phyloP scores from a whole-genome alignment of 1,139 yeast genomes.

The Hyphopichia khmerensis region DNA sequence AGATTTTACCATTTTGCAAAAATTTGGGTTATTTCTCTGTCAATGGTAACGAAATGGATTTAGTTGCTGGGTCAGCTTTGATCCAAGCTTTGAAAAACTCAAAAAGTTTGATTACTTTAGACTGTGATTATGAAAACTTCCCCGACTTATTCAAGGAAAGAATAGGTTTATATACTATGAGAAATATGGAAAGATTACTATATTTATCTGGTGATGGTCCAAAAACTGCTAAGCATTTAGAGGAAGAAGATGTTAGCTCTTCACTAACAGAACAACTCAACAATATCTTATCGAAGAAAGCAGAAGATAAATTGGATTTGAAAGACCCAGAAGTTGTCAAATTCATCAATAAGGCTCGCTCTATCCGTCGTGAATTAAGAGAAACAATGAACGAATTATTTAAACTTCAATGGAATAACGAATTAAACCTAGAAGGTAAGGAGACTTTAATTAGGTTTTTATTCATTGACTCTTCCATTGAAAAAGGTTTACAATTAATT shows the following conservation, averaged over 20 bases:
- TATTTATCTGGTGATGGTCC: slow-evolving; percentile 3
- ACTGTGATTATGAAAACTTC: slow-evolving; percentile 36
- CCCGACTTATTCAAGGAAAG: slow-evolving; percentile 52
- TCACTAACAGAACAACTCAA: slow-evolving; percentile 40
- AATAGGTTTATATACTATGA: slow-evolving; percentile 66
- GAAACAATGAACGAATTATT: slow-evolving; percentile 58
- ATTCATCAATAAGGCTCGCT: slow-evolving; percentile 45
- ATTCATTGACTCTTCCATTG: slow-evolving; percentile 66
- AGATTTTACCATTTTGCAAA: slow-evolving; percentile 60
- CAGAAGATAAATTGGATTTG: slow-evolving; percentile 28
- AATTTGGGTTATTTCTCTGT: slow-evolving; percentile 59
- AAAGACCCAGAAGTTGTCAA: slow-evolving; percentile 28
- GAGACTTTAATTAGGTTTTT: slow-evolving; percentile 70
- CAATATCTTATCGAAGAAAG: slow-evolving; percentile 28
- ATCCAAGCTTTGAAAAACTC: slow-evolving; percentile 44
- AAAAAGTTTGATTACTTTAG: slow-evolving; percentile 37
- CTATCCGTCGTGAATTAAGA: slow-evolving; percentile 47
- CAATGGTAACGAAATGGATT: slow-evolving; percentile 56
- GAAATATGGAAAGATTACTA: slow-evolving; percentile 59
- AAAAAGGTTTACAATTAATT: slow-evolving; percentile 59
- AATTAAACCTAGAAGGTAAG: slow-evolving; percentile 64
- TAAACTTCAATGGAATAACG: slow-evolving; percentile 50
- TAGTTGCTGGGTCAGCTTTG: slow-evolving; percentile 37
- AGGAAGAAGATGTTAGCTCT: slow-evolving; percentile 5
- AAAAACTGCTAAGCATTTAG: not conserved